Percentiles rank a stretch among this genome's conserved stretches.
Evolutionary conservation across 192 early-diverging fungal genomes (phyloP).

Genomic region (Lunasporangiospora selenospora): DNA sequence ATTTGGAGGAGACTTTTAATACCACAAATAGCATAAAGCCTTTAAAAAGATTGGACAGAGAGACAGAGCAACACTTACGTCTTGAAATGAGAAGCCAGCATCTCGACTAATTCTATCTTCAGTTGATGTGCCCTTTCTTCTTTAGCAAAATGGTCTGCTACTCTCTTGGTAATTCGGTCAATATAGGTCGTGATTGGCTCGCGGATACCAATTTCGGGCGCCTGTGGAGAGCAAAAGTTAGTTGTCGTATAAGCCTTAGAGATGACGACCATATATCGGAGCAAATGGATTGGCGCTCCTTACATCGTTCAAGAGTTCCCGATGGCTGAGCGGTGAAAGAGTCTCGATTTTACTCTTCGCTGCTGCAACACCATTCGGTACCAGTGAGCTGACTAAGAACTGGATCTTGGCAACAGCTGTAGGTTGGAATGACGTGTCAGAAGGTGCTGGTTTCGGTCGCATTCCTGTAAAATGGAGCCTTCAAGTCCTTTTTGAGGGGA

Average conservation of each 20-base stretch:
- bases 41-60: too few relatives aligned
- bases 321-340: constrained; percentile 22
- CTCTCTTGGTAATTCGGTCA: constrained; percentile 10
- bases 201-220: constrained; percentile 14
- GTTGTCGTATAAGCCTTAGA: not conserved
- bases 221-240: constrained; percentile 1
- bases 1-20: too few relatives aligned
- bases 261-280: not conserved
- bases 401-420: constrained; percentile 34
- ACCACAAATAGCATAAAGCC: too few relatives aligned
- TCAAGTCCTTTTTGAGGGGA: too few relatives aligned
- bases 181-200: constrained; percentile 20
- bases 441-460: too few relatives aligned
- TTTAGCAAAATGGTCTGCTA: constrained; percentile 13
- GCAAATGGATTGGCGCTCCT: not conserved
- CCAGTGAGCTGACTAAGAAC: constrained; percentile 30
- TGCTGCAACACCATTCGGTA: constrained; percentile 25
- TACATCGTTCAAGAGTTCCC: constrained; percentile 19
- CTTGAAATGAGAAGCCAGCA: too few relatives aligned
- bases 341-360: constrained; percentile 26
- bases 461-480: too few relatives aligned
- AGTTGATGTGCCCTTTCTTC: not conserved
- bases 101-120: constrained; percentile 30
- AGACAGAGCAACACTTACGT: too few relatives aligned
- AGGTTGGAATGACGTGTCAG: not conserved